phyloP scores from a whole-genome alignment of 2,329 filamentous ascomycete species.

The Monilinia fructigena region DNA sequence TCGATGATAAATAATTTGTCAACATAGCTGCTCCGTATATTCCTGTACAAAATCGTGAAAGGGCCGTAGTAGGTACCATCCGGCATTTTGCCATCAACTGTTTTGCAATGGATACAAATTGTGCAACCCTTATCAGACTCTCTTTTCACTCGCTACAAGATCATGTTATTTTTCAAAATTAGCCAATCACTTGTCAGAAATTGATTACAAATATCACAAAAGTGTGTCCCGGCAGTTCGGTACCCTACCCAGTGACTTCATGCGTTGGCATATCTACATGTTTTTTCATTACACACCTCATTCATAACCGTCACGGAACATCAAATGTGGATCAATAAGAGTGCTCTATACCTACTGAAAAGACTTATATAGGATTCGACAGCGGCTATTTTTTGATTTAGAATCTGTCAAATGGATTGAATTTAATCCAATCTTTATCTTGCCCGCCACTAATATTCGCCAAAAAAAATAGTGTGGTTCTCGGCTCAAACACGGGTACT shows the following conservation, averaged over 20 bases:
- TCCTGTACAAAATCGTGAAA: too few species aligned
- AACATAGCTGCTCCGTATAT: too few species aligned
- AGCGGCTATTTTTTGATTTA: too few species aligned
- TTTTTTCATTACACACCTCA: not conserved
- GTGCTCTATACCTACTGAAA: not conserved
- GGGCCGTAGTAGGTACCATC: too few species aligned
- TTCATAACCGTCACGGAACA: not conserved
- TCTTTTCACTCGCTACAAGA: not conserved
- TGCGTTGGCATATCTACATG: not conserved
- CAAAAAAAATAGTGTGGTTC: too few species aligned
- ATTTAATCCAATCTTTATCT: not conserved
- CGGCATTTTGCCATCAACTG: too few species aligned
- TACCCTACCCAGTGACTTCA: not conserved
- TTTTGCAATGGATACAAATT: too few species aligned
- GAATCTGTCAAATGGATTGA: not conserved
- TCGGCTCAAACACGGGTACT: not conserved
- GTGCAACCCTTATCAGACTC: too few species aligned
- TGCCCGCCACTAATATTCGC: not conserved
- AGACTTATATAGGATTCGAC: too few species aligned
- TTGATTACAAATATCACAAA: not conserved
- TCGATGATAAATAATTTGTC: too few species aligned
- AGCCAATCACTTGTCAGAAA: not conserved
- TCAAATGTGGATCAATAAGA: not conserved
- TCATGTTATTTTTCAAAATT: not conserved
- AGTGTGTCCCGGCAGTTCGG: not conserved